phyloP scores from a whole-genome alignment of 164 flowering plant genomes.

The Akebia trifoliata region DNA sequence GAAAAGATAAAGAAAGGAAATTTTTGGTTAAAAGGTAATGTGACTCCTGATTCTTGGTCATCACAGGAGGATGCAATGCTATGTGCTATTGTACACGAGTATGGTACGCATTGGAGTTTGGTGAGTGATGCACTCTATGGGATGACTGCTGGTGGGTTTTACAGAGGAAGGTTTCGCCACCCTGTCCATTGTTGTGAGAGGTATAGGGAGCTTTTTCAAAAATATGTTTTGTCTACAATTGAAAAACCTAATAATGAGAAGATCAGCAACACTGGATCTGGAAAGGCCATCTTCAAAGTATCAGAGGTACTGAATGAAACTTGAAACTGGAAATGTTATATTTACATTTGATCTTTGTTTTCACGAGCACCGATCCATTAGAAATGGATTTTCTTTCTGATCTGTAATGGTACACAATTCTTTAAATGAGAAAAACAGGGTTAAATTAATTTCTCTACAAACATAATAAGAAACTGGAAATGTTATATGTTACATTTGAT shows the following conservation, averaged over 20 bases:
- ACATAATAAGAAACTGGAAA: not conserved
- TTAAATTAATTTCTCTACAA: no score
- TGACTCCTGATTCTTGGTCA: constrained; percentile 80
- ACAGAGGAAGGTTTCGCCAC: constrained; percentile 85
- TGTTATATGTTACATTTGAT: not conserved
- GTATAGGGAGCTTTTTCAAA: constrained; percentile 77
- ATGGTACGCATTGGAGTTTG: constrained; percentile 84
- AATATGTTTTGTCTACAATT: constrained; percentile 45
- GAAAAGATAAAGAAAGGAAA: constrained; percentile 82
- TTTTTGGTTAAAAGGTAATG: constrained; percentile 74
- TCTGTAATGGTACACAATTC: no score
- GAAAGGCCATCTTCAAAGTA: constrained; percentile 82
- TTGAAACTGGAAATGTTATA: no score
- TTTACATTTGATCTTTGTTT: not conserved
- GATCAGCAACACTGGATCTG: constrained; percentile 42
- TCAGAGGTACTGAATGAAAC: constrained; percentile 92
- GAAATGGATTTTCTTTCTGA: no score
- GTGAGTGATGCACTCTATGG: constrained; percentile 80
- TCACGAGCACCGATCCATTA: no score
- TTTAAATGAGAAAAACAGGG: no score
- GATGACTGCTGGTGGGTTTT: constrained; percentile 83
- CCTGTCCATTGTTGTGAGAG: constrained; percentile 94
- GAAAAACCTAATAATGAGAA: constrained; percentile 69
- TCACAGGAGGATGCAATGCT: constrained; percentile 86
- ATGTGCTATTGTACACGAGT: constrained; percentile 93